phyloP scores from a whole-genome alignment of 2,329 filamentous ascomycete genomes.

The Emergomyces pasteurianus region DNA sequence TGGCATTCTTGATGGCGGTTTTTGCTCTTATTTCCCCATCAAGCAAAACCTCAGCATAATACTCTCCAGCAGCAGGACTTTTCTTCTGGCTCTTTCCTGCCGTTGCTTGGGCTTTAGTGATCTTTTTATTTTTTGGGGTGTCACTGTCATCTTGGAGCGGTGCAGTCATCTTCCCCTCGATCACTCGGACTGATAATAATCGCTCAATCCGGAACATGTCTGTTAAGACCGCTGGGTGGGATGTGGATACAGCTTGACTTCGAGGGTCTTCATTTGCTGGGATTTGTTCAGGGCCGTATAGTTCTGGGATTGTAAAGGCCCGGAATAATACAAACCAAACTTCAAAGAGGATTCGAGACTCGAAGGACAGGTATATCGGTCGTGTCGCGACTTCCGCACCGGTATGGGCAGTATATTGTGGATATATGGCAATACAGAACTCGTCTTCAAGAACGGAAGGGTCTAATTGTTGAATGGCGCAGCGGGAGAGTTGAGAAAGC shows the following conservation, averaged over 20 bases:
- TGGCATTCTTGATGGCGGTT: constrained; percentile 36
- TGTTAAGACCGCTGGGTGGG: constrained; percentile 27
- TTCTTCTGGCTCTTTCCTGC: constrained; percentile 13
- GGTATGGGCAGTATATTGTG: constrained; percentile 70
- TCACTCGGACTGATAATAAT: constrained; percentile 46
- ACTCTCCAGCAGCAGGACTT: constrained; percentile 25
- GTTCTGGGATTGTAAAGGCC: constrained; percentile 81
- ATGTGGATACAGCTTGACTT: constrained; percentile 16
- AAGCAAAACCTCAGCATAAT: constrained; percentile 37
- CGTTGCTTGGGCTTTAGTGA: constrained; percentile 20
- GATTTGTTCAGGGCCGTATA: constrained; percentile 57
- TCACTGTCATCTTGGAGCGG: constrained; percentile 23
- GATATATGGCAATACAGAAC: constrained; percentile 89
- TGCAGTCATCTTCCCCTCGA: constrained; percentile 47
- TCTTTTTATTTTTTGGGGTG: constrained; percentile 21
- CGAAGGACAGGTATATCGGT: constrained; percentile 81
- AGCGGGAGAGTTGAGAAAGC: constrained; percentile 76
- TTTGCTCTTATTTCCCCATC: constrained; percentile 39
- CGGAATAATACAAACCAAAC: constrained; percentile 91
- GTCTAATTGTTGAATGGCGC: constrained; percentile 81
- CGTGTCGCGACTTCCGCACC: constrained; percentile 63
- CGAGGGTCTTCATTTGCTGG: constrained; percentile 31
- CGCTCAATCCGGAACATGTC: constrained; percentile 59
- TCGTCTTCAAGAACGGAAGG: constrained; percentile 84
- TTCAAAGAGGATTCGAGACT: constrained; percentile 82